Evolutionary conservation across 2,329 filamentous ascomycete species (phyloP).

Genomic region (Arthrobotrys sphaeroides): DNA sequence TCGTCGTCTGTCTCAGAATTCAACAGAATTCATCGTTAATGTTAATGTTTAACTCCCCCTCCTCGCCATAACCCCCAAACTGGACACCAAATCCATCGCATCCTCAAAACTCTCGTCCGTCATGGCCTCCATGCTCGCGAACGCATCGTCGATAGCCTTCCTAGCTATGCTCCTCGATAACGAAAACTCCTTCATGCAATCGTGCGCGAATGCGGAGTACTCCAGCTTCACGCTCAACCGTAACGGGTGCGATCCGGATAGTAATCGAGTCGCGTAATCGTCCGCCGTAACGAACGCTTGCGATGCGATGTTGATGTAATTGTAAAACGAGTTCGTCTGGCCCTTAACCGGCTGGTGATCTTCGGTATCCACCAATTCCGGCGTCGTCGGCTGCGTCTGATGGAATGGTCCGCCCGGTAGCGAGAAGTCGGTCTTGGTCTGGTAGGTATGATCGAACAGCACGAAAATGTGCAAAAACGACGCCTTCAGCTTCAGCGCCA

Average conservation of each 20-base stretch:
- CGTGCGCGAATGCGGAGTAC: constrained; percentile 90
- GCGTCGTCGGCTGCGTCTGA: constrained; percentile 26
- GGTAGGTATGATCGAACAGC: constrained; percentile 73
- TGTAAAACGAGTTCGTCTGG: constrained; percentile 58
- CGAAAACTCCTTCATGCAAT: constrained; percentile 84
- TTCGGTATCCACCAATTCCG: constrained; percentile 22
- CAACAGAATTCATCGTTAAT: not conserved
- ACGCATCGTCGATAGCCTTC: constrained; percentile 86
- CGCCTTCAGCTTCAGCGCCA: constrained; percentile 89
- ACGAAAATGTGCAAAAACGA: constrained; percentile 98
- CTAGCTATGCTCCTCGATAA: constrained; percentile 80
- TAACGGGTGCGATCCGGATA: constrained; percentile 89
- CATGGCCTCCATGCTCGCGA: constrained; percentile 89
- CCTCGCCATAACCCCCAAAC: constrained; percentile 46
- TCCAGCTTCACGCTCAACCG: constrained; percentile 90
- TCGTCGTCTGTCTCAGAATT: not conserved
- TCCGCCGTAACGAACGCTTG: constrained; percentile 82
- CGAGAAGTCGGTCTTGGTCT: constrained; percentile 63
- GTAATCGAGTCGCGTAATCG: constrained; percentile 75
- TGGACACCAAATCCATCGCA: constrained; percentile 71
- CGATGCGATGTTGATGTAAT: constrained; percentile 85
- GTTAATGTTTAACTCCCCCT: constrained; percentile 30
- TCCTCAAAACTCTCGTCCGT: constrained; percentile 90
- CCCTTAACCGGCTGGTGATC: constrained; percentile 40
- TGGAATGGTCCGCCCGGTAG: constrained; percentile 41